These are phyloP conservation scores for Spiromastix sp. DNA, from an alignment of 2,329 filamentous ascomycete species.

Conservation along the genomic window DNA sequence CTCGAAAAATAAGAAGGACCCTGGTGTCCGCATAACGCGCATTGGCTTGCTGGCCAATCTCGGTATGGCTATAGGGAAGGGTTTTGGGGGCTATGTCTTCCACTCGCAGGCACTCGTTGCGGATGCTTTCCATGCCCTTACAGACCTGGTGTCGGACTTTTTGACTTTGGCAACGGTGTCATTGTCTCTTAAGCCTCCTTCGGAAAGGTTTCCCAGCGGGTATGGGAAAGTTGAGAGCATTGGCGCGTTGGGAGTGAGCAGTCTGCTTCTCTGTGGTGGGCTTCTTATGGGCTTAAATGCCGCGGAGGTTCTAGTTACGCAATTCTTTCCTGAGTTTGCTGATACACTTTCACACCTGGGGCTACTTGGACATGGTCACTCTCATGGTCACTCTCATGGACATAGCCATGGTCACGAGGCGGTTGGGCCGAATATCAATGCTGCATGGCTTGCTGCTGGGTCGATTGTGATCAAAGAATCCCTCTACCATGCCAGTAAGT, in stretches of 20 bases:
- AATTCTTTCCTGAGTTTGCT: constrained; percentile 60
- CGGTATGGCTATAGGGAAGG: constrained; percentile 88
- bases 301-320: constrained; percentile 56
- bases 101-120: constrained; percentile 89
- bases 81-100: constrained; percentile 83
- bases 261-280: constrained; percentile 79
- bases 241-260: constrained; percentile 84
- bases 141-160: constrained; percentile 89
- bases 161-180: constrained; percentile 90
- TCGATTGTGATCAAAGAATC: constrained; percentile 93
- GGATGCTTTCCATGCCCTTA: constrained; percentile 91
- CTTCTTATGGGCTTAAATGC: constrained; percentile 84
- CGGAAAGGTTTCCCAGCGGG: constrained; percentile 72
- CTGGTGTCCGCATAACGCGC: constrained; percentile 84
- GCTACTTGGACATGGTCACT: constrained; percentile 45
- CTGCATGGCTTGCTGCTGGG: constrained; percentile 84
- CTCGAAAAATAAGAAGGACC: constrained; percentile 77
- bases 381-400: constrained; percentile 50
- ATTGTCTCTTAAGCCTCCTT: constrained; percentile 79
- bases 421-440: constrained; percentile 74
- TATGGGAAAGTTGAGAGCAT: constrained; percentile 98
- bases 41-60: constrained; percentile 84
- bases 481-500: constrained; percentile 90
- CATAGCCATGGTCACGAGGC: constrained; percentile 41
- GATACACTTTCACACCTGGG: constrained; percentile 34